phyloP scores from a whole-genome alignment of 2,329 filamentous ascomycete species.

The Drechslera avenae region DNA sequence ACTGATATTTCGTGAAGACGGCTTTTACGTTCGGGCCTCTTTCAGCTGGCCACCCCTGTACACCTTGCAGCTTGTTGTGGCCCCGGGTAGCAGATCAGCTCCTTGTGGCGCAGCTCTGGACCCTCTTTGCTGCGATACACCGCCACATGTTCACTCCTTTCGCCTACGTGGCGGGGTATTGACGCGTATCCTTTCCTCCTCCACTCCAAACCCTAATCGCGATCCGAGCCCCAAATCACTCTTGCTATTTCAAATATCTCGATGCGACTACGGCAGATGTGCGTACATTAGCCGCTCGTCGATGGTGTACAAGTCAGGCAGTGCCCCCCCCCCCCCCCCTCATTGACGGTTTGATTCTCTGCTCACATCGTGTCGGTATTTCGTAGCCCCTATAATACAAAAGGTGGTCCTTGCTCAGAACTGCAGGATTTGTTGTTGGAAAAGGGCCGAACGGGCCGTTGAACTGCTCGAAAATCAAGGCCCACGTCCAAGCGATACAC shows the following conservation, averaged over 20 bases:
- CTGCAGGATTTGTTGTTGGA: not conserved
- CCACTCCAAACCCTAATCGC: not conserved
- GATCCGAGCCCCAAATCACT: too few relatives aligned
- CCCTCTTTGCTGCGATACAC: not conserved
- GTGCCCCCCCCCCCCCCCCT: too few relatives aligned
- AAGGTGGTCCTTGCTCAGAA: not conserved
- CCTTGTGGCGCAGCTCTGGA: slow-evolving; percentile 12
- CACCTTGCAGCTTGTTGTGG: slow-evolving; percentile 9
- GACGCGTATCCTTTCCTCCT: not conserved
- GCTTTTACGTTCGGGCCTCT: slow-evolving; percentile 9
- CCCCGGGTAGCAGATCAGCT: too few relatives aligned
- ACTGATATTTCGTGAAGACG: not conserved
- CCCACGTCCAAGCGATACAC: not conserved
- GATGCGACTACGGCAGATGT: too few relatives aligned
- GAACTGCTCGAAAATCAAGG: not conserved
- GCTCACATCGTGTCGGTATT: not conserved
- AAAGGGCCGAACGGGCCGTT: slow-evolving; percentile 3
- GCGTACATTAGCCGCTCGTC: too few relatives aligned
- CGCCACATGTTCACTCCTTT: slow-evolving; percentile 5
- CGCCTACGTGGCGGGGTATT: not conserved
- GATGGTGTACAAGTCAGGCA: too few relatives aligned
- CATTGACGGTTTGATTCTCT: too few relatives aligned
- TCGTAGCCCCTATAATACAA: not conserved
- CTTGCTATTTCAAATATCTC: too few relatives aligned
- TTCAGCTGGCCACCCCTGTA: slow-evolving; percentile 27